Base-by-base conservation (phyloP, 768 basidiomycete genomes). In the Trichaptum fuscoviolaceum region DNA sequence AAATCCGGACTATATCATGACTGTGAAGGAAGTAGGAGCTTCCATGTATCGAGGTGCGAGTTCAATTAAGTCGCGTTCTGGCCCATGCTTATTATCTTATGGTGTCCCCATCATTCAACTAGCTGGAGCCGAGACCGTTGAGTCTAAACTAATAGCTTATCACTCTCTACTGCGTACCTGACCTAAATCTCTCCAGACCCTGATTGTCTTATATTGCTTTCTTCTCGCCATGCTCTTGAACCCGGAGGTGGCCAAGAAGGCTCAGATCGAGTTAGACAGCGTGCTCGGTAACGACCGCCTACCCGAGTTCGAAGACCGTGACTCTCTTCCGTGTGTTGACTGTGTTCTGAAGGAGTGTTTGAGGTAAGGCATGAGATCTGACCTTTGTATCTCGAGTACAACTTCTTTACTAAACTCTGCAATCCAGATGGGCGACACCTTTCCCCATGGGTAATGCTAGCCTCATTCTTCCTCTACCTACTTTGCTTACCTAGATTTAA, bases 151-250 rank as follows among this genome's bases (percentile, higher is more conserved):
- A n/a, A n/a, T 12, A 52, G 42, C 42, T 5, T 52, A 20, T 12
- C 3, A 2, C 20, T 12, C 15, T 12, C 42, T 6, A 12, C 42
- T 6, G 15, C 15, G 15, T 20, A 20, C 20, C 15, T 52, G 15
- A 52, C 42, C 12, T 3, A 2, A 12, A 12, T 52, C 15, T 2
- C 64, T 5, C 30, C 24, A 65, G 60, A 57, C 68, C 64, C 23
- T 65, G 66, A 18, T 70, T 58, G 24, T 58, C 67, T 3, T 62
- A 70, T 35, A 66, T 62, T 69, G 70, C 6, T 67, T 71, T 57
- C 62, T 71, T 34, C 65, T 71, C n/a, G 70, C 69, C 7, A 68
- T 70, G 62, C 65, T 67, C 17, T 58, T 67, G 27, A 62, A 67
- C 62, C 70, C 66, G 7, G 65, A 64, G 6, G 42, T 69, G 12